A percentile compares a stretch with the other conserved stretches of the same genome.
These are phyloP conservation scores for Chenopodium quinoa DNA, from an alignment of 148 eudicot genomes.

Conservation along the genomic window DNA sequence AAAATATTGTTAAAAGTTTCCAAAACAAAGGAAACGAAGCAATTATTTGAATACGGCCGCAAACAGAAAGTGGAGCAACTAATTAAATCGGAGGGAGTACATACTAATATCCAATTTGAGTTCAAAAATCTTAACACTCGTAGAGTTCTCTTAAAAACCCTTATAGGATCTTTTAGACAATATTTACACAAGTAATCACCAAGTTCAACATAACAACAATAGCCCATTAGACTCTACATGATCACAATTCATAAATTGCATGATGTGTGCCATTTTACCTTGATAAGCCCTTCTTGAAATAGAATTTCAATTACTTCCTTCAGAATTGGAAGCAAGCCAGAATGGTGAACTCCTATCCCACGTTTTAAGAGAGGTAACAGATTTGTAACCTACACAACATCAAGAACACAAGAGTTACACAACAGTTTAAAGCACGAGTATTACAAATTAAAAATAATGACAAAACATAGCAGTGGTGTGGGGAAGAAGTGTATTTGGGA, in stretches of 20 bases:
- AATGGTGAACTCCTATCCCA: slow-evolving; percentile 99
- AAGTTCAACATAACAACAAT: not conserved
- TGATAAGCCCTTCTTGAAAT: slow-evolving; percentile 96
- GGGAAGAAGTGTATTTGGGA: too few relatives aligned
- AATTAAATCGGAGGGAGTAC: too few relatives aligned
- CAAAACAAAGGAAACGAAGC: too few relatives aligned
- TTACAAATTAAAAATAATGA: not conserved
- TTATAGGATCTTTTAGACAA: not conserved
- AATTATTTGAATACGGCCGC: too few relatives aligned
- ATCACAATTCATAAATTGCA: not conserved
- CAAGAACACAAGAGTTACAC: slow-evolving; percentile 4
- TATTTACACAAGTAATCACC: not conserved
- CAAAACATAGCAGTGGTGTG: not conserved
- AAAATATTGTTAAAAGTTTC: too few relatives aligned
- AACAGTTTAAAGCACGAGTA: not conserved
- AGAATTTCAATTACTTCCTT: slow-evolving; percentile 97
- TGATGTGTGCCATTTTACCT: slow-evolving; percentile 45
- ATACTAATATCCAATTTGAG: not conserved
- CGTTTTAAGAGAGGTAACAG: slow-evolving; percentile 94
- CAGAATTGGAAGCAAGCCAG: slow-evolving; percentile 96
- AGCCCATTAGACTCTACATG: not conserved
- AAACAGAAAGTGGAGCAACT: too few relatives aligned
- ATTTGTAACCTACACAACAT: slow-evolving; percentile 72
- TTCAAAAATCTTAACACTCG: not conserved
- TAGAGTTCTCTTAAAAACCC: not conserved